phyloP scores from a whole-genome alignment of 192 early-diverging fungal genomes.

The Podila epicladia region DNA sequence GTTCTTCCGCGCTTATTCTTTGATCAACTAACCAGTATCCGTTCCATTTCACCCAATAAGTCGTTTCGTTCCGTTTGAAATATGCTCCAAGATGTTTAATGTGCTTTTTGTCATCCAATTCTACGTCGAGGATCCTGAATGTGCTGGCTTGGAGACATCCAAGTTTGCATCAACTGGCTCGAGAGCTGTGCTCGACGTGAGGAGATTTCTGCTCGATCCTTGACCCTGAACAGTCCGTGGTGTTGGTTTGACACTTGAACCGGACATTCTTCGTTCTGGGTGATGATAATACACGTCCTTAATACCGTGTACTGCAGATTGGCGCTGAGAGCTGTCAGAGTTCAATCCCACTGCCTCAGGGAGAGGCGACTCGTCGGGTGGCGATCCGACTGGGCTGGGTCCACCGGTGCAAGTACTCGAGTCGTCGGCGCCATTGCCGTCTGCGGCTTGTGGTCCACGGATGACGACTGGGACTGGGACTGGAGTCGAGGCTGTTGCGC shows the following conservation, averaged over 20 bases:
- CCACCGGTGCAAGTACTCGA: not conserved
- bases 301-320: slow-evolving; percentile 37
- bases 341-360: not conserved
- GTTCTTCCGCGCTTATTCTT: too few relatives aligned
- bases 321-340: not conserved
- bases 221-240: slow-evolving; percentile 27
- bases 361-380: not conserved
- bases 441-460: not conserved
- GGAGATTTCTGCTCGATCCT: slow-evolving; percentile 15
- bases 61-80: too few relatives aligned
- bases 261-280: slow-evolving; percentile 32
- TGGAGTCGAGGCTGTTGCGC: not conserved
- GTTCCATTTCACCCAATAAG: too few relatives aligned
- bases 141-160: too few relatives aligned
- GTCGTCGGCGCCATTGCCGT: not conserved
- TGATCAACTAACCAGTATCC: too few relatives aligned
- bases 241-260: not conserved
- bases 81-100: too few relatives aligned
- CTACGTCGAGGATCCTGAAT: too few relatives aligned
- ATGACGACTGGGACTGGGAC: not conserved
- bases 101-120: too few relatives aligned
- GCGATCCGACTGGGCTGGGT: not conserved
- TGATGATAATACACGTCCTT: slow-evolving; percentile 60
- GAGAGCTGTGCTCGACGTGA: not conserved
- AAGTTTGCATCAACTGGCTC: too few relatives aligned